Conservation (phyloP, 352 stramenopile genomes). For the Halophytophthora batemanensis region DNA sequence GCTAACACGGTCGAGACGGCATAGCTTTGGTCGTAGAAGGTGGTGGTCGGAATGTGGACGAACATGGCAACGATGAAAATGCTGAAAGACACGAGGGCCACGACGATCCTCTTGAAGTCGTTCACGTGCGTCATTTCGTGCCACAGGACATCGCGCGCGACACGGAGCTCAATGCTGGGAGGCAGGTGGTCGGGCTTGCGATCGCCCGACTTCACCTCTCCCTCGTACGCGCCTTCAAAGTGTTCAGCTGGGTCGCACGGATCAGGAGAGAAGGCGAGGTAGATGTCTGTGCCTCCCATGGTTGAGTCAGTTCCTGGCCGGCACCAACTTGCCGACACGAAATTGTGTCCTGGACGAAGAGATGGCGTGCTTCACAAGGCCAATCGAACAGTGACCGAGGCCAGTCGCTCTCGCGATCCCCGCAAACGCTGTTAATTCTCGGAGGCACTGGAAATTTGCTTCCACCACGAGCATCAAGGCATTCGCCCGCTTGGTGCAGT, state of each 20-base stretch:
- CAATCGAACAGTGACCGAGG: no score
- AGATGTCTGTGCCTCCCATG: no score
- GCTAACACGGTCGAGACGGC: conserved; percentile 29
- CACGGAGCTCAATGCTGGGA: conserved; percentile 12
- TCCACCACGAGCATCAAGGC: no score
- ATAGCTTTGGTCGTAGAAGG: conserved; percentile 30
- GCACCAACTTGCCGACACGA: no score
- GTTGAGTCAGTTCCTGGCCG: no score
- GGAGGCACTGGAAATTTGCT: no score
- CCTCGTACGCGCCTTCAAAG: conserved; percentile 4
- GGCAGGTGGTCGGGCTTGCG: not conserved
- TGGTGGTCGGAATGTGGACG: conserved; percentile 33
- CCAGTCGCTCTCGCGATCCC: no score
- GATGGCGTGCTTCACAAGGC: no score
- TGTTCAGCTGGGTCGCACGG: conserved; percentile 17
- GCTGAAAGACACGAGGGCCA: conserved; percentile 34
- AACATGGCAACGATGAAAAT: conserved; percentile 45
- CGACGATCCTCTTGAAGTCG: conserved; percentile 31
- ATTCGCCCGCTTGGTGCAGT: no score
- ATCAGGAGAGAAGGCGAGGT: conserved; percentile 21
- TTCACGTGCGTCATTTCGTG: conserved; percentile 39
- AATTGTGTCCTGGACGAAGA: no score
- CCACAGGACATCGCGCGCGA: conserved; percentile 34
- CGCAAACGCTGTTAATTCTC: no score
- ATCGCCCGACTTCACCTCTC: conserved; percentile 11